Evolutionary conservation across 495 filamentous ascomycete species (phyloP), one percentile per base, ranked within the genome.

Genomic region (Lepidopterella palustris): DNA sequence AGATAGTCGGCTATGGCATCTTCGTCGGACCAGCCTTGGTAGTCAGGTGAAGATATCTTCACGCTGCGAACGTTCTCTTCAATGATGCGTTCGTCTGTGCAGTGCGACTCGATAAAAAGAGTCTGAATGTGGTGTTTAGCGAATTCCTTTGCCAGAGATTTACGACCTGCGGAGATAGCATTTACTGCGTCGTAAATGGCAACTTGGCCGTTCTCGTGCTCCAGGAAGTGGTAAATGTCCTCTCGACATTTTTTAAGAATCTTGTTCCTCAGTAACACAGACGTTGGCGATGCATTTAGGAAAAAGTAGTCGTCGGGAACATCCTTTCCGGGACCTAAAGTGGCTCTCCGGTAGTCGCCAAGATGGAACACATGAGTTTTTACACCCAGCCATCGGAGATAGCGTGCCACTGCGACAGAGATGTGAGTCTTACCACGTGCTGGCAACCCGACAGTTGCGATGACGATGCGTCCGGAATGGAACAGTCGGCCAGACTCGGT

Each of bases 171-270:
- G 24, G 88, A 82, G 21, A 92, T 81, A 10, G 92, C 90, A 68
- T 97, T 97, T n/a, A 99, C 95, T 25, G 95, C 93, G 77, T 99
- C 95, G 67, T 97, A 99, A 53, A 99, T 97, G 40, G 95, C 95
- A 53, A 99, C 90, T 67, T 99, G 95, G 11, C 95, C 95, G 67
- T 97, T 97, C 67, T 97, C 95, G 63, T 96, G 85, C 62, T 96
- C 91, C 35, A 99, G 77, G 76, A 96, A 99, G 57, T 87, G 85
- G 59, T 96, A 96, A 31, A 99, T 95, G 67, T 99, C 95, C 71
- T 97, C 92, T 51, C 92, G 84, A 66, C 95, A 99, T 72, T 93
- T 93, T 76, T 96, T 95, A 6, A 97, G 81, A 51, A 99, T 97
- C 76, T 95, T 96, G 72, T 97, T 90, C 47, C 95, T 85, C 18